Percentiles rank a stretch among this genome's conserved stretches.
Conservation (phyloP, 805 yeast genomes). For the Kuraishia capsulata region DNA sequence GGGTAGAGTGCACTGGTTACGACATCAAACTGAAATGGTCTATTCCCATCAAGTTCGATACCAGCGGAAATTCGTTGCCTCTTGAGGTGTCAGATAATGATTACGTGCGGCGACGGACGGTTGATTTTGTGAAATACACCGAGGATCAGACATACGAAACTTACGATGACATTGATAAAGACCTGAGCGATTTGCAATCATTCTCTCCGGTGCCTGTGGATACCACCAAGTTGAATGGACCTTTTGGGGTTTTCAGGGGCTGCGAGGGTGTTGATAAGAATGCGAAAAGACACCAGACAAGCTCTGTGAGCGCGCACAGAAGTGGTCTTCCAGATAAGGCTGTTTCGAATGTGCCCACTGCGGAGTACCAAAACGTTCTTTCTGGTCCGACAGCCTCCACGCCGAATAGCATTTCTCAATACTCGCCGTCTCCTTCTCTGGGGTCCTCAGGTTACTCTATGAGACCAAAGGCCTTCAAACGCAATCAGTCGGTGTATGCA, state of each 20-base stretch:
- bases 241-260: slow-evolving; percentile 76
- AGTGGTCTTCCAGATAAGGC: not conserved
- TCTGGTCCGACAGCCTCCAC: not conserved
- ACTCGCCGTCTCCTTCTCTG: not conserved
- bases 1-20: slow-evolving; percentile 39
- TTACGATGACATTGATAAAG: slow-evolving; percentile 80
- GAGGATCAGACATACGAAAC: slow-evolving; percentile 46
- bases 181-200: slow-evolving; percentile 47
- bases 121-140: slow-evolving; percentile 69
- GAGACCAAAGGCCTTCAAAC: not conserved
- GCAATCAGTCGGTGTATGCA: no score
- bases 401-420: no score
- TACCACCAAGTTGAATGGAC: slow-evolving; percentile 51
- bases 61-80: slow-evolving; percentile 31
- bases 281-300: slow-evolving; percentile 9
- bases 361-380: no score
- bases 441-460: not conserved
- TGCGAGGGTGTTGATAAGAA: slow-evolving; percentile 9
- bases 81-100: slow-evolving; percentile 26
- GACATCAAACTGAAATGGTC: slow-evolving; percentile 39
- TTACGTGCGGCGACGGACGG: slow-evolving; percentile 58
- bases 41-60: slow-evolving; percentile 35
- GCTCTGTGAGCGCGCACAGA: no score
- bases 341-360: no score
- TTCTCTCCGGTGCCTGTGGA: slow-evolving; percentile 1